Evolutionary conservation across 2,329 filamentous ascomycete species (phyloP), one percentile per base, ranked within the genome.

Genomic region (Diaporthe humulicola): DNA sequence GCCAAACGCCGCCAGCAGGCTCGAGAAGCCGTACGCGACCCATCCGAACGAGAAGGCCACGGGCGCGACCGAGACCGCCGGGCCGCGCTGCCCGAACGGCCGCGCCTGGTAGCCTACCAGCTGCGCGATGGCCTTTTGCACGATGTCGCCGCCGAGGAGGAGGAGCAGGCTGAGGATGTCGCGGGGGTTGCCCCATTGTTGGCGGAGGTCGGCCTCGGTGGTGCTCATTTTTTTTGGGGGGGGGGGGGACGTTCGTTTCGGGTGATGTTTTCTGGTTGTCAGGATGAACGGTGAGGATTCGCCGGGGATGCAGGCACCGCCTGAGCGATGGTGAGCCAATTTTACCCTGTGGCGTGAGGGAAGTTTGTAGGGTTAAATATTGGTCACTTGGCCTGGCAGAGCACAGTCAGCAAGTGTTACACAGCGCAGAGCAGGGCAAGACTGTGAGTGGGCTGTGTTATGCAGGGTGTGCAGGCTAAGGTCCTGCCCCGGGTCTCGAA

Each of bases 21-120:
- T 54, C n/a, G 45, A 40, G 42, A 61, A 54, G 45, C 57, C 45
- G 40, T 64, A 72, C n/a, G 70, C 70, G 7, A 72, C 57, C 70
- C 70, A 72, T 1, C 70, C 58, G 9, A 72, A 72, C 30, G 70
- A 72, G 54, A 72, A 72, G 25, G 70, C 70, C n/a, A 72, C 70
- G 14, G 57, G 70, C 17, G 70, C 48, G 25, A 72, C 19, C 1
- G 48, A 52, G 19, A 48, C 15, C 3, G 25, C 40, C 4, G 36
- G 22, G n/a, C 57, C 57, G n/a, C 22, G 10, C 57, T 28, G 36
- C 22, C 57, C 36, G 6, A 61, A 28, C n/a, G 45, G 69, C n/a
- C 69, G 54, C 7, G 48, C 28, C n/a, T 50, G n/a, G 28, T 54
- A 50, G 33, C 58, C 71, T 19, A 42, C 58, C 36, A 67, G 71